Conservation (phyloP, 2,329 filamentous ascomycete genomes). For the Alternaria sp. region DNA sequence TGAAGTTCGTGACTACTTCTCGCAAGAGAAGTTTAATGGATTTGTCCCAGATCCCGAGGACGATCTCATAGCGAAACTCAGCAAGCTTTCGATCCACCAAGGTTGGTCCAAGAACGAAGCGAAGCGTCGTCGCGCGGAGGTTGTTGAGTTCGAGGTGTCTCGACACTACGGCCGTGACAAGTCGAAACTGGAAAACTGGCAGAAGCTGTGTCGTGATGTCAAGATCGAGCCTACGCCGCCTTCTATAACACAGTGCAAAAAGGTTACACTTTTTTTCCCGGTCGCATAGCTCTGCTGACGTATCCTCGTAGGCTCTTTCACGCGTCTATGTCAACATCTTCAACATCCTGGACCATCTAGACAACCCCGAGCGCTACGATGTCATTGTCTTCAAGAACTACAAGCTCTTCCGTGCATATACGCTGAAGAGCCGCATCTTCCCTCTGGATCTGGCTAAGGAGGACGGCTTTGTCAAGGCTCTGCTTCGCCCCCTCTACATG, state of each 20-base stretch:
- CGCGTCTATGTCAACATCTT: constrained; percentile 20
- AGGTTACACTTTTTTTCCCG: constrained; percentile 13
- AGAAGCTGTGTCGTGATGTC: constrained; percentile 28
- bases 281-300: not conserved
- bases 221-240: constrained; percentile 13
- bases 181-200: constrained; percentile 25
- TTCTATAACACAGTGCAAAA: constrained; percentile 32
- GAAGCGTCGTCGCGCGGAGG: constrained; percentile 5
- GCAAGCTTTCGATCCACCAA: constrained; percentile 17
- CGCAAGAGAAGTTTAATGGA: constrained; percentile 8
- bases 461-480: constrained; percentile 16
- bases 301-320: constrained; percentile 10
- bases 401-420: constrained; percentile 11
- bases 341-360: constrained; percentile 20
- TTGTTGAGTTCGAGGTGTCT: constrained; percentile 18
- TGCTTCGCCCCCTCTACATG: constrained; percentile 10
- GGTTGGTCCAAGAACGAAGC: constrained; percentile 16
- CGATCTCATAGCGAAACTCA: constrained; percentile 17
- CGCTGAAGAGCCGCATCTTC: constrained; percentile 4
- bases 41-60: constrained; percentile 13
- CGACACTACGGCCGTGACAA: constrained; percentile 13
- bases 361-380: not conserved
- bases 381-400: constrained; percentile 3
- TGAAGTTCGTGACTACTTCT: not conserved
- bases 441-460: constrained; percentile 15